A percentile compares a stretch with the other conserved stretches of the same genome.
These are phyloP conservation scores for Salvia rosmarinus DNA, from an alignment of 257 asterid species.

Conservation along the genomic window DNA sequence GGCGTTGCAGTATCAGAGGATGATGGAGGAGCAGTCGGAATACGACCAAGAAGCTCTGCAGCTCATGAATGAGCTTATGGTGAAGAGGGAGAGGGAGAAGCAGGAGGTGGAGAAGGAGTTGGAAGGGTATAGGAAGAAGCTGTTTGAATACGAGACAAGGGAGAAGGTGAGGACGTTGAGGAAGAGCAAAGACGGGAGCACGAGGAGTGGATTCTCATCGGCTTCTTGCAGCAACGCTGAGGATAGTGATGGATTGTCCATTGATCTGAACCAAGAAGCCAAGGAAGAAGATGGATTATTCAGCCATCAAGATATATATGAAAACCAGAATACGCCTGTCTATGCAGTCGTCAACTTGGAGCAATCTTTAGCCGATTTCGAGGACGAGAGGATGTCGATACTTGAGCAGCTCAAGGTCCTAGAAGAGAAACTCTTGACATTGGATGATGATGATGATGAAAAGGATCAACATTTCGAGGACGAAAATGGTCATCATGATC, in stretches of 20 bases:
- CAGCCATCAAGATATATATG: constrained; percentile 40
- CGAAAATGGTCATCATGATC: constrained; percentile 39
- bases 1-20: constrained; percentile 95
- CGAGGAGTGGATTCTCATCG: constrained; percentile 71
- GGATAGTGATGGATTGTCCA: constrained; percentile 78
- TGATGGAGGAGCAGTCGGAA: constrained; percentile 98
- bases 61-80: constrained; percentile 86
- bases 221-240: constrained; percentile 79
- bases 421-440: constrained; percentile 73
- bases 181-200: constrained; percentile 62
- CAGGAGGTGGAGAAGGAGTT: constrained; percentile 81
- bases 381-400: constrained; percentile 83
- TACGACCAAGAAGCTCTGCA: constrained; percentile 99
- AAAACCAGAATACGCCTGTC: constrained; percentile 57
- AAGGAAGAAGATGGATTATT: constrained; percentile 61
- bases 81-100: constrained; percentile 93
- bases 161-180: constrained; percentile 58
- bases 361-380: constrained; percentile 83
- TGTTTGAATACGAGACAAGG: constrained; percentile 63
- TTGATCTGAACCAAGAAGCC: constrained; percentile 70
- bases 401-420: constrained; percentile 83
- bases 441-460: constrained; percentile 56
- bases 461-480: constrained; percentile 51
- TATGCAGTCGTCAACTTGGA: constrained; percentile 71
- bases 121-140: constrained; percentile 66